Evolutionary conservation across 2,329 filamentous ascomycete genomes (phyloP).

Genomic region (Penicillium italicum): DNA sequence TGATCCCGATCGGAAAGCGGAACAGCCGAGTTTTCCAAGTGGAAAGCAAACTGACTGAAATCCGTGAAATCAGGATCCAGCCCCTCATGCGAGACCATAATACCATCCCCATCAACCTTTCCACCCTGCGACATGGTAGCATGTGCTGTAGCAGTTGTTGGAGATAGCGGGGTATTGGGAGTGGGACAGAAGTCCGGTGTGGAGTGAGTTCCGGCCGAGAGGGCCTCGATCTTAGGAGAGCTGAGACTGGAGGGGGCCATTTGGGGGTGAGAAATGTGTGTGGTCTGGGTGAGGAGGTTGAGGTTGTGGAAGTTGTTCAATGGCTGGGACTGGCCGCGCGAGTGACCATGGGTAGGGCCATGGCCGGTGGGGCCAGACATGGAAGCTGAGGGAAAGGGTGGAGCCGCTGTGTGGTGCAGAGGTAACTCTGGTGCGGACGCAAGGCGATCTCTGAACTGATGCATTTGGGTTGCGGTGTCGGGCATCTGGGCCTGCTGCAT

Average conservation of each 20-base stretch:
- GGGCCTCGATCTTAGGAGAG: constrained; percentile 22
- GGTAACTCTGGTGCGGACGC: constrained; percentile 35
- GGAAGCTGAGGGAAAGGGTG: constrained; percentile 14
- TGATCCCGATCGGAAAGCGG: constrained; percentile 22
- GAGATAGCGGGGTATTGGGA: constrained; percentile 30
- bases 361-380: constrained; percentile 18
- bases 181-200: constrained; percentile 35
- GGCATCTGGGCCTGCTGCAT: constrained; percentile 25
- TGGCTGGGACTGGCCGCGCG: constrained; percentile 24
- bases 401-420: constrained; percentile 17
- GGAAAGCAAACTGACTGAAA: constrained; percentile 34
- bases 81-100: constrained; percentile 28
- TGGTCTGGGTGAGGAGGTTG: constrained; percentile 23
- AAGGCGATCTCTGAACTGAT: constrained; percentile 33
- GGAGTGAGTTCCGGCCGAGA: constrained; percentile 29
- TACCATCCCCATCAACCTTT: constrained; percentile 21
- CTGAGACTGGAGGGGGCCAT: constrained; percentile 6
- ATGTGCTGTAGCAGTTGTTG: constrained; percentile 16
- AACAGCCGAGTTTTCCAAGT: constrained; percentile 24
- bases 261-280: constrained; percentile 8
- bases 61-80: constrained; percentile 33
- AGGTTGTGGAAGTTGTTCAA: constrained; percentile 19
- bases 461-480: constrained; percentile 18
- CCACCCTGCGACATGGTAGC: background rate
- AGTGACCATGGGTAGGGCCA: constrained; percentile 13